Conservation (phyloP, 805 yeast species). For the Saccharomycopsis selenospora region DNA sequence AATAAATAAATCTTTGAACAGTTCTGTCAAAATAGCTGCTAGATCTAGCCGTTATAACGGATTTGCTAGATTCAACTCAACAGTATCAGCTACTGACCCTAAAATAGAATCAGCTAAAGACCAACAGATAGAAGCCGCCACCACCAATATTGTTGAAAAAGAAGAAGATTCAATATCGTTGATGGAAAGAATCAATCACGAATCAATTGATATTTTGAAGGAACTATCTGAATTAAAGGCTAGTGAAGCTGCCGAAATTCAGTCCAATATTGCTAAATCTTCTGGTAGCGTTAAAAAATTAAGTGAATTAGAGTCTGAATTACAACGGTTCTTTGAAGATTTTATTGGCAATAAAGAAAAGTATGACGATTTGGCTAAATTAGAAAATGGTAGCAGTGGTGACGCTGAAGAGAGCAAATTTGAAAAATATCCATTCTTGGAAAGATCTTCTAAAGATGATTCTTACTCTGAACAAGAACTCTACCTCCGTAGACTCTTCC, state of each 20-base stretch:
- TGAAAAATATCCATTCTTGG: constrained; percentile 50
- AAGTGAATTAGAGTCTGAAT: constrained; percentile 10
- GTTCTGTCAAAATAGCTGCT: not conserved
- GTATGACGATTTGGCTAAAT: constrained; percentile 2
- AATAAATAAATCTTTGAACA: not conserved
- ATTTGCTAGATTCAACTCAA: not conserved
- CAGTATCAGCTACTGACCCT: not conserved
- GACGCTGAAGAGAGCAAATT: not conserved
- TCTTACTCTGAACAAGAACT: constrained; percentile 76
- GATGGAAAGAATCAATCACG: constrained; percentile 13
- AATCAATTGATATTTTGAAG: constrained; percentile 9
- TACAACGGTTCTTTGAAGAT: constrained; percentile 13
- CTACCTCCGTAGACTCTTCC: constrained; percentile 63
- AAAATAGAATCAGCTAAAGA: not conserved
- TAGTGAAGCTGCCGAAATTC: constrained; percentile 4
- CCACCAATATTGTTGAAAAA: not conserved
- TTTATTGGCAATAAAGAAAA: constrained; percentile 18
- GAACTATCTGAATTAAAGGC: constrained; percentile 6
- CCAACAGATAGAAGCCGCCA: not conserved
- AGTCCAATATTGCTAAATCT: not conserved
- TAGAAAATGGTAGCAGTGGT: too few relatives aligned
- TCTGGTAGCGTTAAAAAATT: constrained; percentile 4
- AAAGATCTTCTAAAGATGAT: constrained; percentile 50
- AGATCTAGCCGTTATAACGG: not conserved
- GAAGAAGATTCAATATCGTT: constrained; percentile 1